A percentile compares a stretch with the other conserved stretches of the same genome.
phyloP scores from a whole-genome alignment of 1,139 yeast species.

The Sugiyamaella xylanicola region DNA sequence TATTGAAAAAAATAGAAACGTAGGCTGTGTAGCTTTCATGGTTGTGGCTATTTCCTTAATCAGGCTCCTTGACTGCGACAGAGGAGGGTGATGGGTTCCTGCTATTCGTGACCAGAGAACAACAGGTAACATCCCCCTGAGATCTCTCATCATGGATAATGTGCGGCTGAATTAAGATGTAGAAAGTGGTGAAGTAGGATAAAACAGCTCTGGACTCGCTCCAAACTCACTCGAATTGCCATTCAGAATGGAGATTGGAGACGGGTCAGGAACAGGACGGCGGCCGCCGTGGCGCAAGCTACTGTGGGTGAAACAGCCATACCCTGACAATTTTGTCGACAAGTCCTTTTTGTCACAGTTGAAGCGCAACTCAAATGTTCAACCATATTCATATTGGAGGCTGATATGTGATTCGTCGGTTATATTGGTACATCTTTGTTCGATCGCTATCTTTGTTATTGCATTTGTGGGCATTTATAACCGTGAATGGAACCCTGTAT shows the following conservation, averaged over 20 bases:
- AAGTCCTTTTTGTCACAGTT: constrained; percentile 74
- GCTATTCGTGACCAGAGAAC: too few species aligned
- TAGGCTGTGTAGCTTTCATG: too few species aligned
- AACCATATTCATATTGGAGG: constrained; percentile 63
- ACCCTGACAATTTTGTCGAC: constrained; percentile 91
- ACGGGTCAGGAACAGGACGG: background rate
- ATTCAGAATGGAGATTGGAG: background rate
- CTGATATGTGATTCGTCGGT: constrained; percentile 69
- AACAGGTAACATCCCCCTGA: too few species aligned
- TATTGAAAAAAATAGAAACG: too few species aligned
- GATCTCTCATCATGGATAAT: too few species aligned
- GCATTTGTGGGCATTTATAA: constrained; percentile 57
- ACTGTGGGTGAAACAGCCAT: constrained; percentile 83
- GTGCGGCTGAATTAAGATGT: too few species aligned
- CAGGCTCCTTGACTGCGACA: too few species aligned
- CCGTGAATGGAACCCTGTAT: constrained; percentile 39
- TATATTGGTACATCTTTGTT: constrained; percentile 65
- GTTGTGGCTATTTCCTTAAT: too few species aligned
- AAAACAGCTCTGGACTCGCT: too few species aligned
- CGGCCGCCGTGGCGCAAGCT: constrained; percentile 70
- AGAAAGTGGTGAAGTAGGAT: too few species aligned
- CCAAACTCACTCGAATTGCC: too few species aligned
- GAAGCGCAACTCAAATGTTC: constrained; percentile 74
- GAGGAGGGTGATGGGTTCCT: too few species aligned
- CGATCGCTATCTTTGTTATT: constrained; percentile 59